Conservation (phyloP, 495 filamentous ascomycete genomes). For the Neurospora tetrasperma region DNA sequence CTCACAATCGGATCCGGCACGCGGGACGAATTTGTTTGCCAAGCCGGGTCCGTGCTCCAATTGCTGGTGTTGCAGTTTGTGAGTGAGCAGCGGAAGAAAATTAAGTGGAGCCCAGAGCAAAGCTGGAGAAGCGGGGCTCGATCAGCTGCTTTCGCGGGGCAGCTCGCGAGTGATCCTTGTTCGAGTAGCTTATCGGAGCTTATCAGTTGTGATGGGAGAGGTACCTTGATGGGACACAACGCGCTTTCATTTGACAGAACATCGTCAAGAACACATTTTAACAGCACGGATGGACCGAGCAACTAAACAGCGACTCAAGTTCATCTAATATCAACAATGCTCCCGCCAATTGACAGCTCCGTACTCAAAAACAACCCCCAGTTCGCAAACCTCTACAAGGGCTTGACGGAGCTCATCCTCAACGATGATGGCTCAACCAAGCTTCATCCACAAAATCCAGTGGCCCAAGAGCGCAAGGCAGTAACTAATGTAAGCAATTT, state of each 20-base stretch:
- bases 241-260: background rate
- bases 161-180: background rate
- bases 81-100: no score
- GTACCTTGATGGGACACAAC: background rate
- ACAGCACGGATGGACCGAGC: background rate
- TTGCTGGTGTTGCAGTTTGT: background rate
- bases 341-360: slow-evolving; percentile 52
- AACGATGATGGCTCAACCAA: slow-evolving; percentile 54
- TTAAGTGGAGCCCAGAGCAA: background rate
- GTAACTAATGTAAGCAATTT: slow-evolving; percentile 37
- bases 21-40: background rate
- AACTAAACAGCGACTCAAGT: background rate
- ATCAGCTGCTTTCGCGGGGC: slow-evolving; percentile 1
- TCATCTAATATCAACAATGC: slow-evolving; percentile 34
- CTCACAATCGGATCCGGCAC: background rate
- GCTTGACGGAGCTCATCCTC: slow-evolving; percentile 46
- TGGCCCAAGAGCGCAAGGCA: slow-evolving; percentile 42
- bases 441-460: slow-evolving; percentile 26
- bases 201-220: background rate
- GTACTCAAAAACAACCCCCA: slow-evolving; percentile 53
- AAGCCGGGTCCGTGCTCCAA: background rate
- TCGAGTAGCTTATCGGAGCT: background rate
- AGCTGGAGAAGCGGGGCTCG: background rate
- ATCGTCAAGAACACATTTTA: background rate
- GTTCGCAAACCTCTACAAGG: slow-evolving; percentile 53